Conservation (phyloP, 495 filamentous ascomycete genomes). For the Penicillium arizonense region DNA sequence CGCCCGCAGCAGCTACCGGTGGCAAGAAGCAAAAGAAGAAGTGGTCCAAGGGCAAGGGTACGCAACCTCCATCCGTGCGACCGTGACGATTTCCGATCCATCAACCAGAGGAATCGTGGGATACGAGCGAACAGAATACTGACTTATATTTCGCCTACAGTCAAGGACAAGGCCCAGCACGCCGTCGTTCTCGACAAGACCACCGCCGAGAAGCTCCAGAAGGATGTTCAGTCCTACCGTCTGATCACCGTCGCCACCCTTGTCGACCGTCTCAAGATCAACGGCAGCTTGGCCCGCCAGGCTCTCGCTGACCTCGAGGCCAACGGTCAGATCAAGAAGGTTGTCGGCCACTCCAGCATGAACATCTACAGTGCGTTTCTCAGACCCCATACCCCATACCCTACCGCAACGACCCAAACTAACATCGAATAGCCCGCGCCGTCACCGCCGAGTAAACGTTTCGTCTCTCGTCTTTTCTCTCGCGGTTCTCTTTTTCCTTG, state of each 20-base stretch:
- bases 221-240: slow-evolving; percentile 99
- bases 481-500: slow-evolving; percentile 40
- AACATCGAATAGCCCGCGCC: slow-evolving; percentile 42
- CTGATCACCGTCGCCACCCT: slow-evolving; percentile 98
- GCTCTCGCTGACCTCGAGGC: slow-evolving; percentile 94
- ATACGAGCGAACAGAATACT: slow-evolving; percentile 18
- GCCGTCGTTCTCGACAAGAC: slow-evolving; percentile 73
- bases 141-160: slow-evolving; percentile 48
- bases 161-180: slow-evolving; percentile 99
- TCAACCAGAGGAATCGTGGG: slow-evolving; percentile 12
- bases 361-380: slow-evolving; percentile 84
- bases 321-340: slow-evolving; percentile 97
- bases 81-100: slow-evolving; percentile 25
- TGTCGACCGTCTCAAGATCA: slow-evolving; percentile 99
- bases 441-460: slow-evolving; percentile 51
- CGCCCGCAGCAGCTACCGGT: slow-evolving; percentile 75
- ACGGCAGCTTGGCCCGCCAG: slow-evolving; percentile 89
- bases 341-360: slow-evolving; percentile 94
- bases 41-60: slow-evolving; percentile 99
- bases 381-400: too few species aligned
- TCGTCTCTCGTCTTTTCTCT: slow-evolving; percentile 37
- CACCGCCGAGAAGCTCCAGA: slow-evolving; percentile 71
- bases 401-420: not conserved
- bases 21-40: slow-evolving; percentile 99
- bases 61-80: slow-evolving; percentile 33